These are phyloP conservation scores for Mortierella sp. DNA, from an alignment of 371 early-diverging fungal species.

Conservation along the genomic window DNA sequence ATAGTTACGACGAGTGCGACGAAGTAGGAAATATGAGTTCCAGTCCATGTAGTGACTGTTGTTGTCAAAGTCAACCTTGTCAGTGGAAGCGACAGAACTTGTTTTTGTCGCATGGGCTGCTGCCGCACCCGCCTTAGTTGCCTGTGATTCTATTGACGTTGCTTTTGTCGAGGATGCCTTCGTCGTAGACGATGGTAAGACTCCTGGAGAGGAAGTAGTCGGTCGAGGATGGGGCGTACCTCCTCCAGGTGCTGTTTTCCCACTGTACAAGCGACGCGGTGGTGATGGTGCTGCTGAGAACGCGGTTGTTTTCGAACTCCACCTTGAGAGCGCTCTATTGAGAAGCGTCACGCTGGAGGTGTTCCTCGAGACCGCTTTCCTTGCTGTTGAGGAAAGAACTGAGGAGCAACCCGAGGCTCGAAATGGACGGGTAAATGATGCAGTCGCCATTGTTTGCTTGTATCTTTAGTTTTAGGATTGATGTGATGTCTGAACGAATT, in stretches of 20 bases:
- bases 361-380: background rate
- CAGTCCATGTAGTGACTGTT: constrained; percentile 56
- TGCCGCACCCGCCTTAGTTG: background rate
- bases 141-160: background rate
- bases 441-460: constrained; percentile 1
- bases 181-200: background rate
- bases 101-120: background rate
- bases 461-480: background rate
- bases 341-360: no score
- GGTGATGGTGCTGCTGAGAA: background rate
- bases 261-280: constrained; percentile 6
- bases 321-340: constrained; percentile 5
- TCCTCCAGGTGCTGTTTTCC: background rate
- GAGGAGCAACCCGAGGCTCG: background rate
- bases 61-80: background rate
- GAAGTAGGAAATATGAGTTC: constrained; percentile 83
- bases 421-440: background rate
- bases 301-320: constrained; percentile 10
- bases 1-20: constrained; percentile 73
- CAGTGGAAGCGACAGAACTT: background rate
- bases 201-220: constrained; percentile 3
- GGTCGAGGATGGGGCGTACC: background rate
- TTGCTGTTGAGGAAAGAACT: background rate
- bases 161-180: background rate
- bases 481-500: no score